Base-by-base conservation (phyloP, 257 asterid species). In the Vinca minor region DNA sequence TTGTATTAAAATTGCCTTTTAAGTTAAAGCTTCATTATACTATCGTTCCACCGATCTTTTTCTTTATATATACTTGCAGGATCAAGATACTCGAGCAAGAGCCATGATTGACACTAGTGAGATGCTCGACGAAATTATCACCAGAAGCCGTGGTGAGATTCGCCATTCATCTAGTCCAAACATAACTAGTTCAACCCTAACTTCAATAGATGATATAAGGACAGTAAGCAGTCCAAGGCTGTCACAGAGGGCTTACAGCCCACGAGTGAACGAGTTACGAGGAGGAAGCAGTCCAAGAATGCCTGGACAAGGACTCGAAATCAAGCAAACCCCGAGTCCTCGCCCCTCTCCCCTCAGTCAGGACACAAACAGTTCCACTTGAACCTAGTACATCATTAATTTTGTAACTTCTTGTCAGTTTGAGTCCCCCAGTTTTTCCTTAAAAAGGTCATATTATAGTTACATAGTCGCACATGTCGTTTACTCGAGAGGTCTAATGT, bases 81-180 rank as follows among this genome's bases (percentile, higher is more conserved):
- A 84, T 64, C 87, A 79, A 71, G 86, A 80, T n/a, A 73, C 65
- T 47, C 80, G 69, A 41, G 53, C 68, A 59, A 80, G 79, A 59
- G 44, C 73, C 15, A 42, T 67, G 23, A 76, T 48, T 44, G 91
- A 88, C 62, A 77, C 84, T 18, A 76, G 82, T 34, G 98, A 91
- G 71, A 69, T 82, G 26, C 72, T 91, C n/a, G 98, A 88, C 59
- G 91, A 78, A 52, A 83, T 91, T 4, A 77, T 91, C 52, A 91
- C 98, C 31, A 79, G 98, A 77, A 83, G 98, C 73, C 95, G 94
- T 34, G 98, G 96, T 14, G 96, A 91, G 76, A 83, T 91, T 5
- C 83, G 93, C 9, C 95, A 71, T 23, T 66, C 82, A 9, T 73
- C 80, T 54, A 91, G 96, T 71, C 96, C 96, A 4, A 83, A 76